Conservation (phyloP, 257 asterid genomes). For the Catharanthus roseus region DNA sequence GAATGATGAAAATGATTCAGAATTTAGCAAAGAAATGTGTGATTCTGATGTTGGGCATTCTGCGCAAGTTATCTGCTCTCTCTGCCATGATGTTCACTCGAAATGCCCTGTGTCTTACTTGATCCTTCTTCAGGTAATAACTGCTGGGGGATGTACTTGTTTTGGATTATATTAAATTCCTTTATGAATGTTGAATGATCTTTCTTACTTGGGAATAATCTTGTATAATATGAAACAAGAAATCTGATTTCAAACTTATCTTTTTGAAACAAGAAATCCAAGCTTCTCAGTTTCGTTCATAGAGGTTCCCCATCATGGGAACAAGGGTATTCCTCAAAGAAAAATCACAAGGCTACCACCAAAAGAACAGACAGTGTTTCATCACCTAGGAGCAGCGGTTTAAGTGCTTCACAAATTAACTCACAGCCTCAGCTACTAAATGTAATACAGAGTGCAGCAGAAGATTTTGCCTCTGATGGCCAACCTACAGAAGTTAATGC, state of each 20-base stretch:
- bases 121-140: slow-evolving; percentile 84
- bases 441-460: slow-evolving; percentile 57
- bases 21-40: slow-evolving; percentile 39
- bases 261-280: slow-evolving; percentile 76
- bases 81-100: slow-evolving; percentile 78
- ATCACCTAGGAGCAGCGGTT: slow-evolving; percentile 25
- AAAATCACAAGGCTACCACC: slow-evolving; percentile 38
- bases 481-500: slow-evolving; percentile 56
- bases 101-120: slow-evolving; percentile 74
- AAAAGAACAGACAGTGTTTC: slow-evolving; percentile 25
- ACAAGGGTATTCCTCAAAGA: slow-evolving; percentile 47
- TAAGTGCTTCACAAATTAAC: slow-evolving; percentile 28
- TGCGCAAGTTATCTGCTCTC: slow-evolving; percentile 71
- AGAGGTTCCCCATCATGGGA: slow-evolving; percentile 76
- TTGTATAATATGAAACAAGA: background rate
- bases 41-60: slow-evolving; percentile 51
- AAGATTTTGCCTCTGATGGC: slow-evolving; percentile 59
- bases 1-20: slow-evolving; percentile 51
- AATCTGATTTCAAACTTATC: slow-evolving; percentile 13
- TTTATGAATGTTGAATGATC: background rate
- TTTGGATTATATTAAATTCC: background rate
- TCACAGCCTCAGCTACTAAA: slow-evolving; percentile 46
- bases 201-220: background rate
- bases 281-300: slow-evolving; percentile 65
- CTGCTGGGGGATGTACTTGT: slow-evolving; percentile 13